Evolutionary conservation across 2,329 filamentous ascomycete genomes (phyloP).

Genomic region (Ophiognomonia clavigignenti-juglandacearum): DNA sequence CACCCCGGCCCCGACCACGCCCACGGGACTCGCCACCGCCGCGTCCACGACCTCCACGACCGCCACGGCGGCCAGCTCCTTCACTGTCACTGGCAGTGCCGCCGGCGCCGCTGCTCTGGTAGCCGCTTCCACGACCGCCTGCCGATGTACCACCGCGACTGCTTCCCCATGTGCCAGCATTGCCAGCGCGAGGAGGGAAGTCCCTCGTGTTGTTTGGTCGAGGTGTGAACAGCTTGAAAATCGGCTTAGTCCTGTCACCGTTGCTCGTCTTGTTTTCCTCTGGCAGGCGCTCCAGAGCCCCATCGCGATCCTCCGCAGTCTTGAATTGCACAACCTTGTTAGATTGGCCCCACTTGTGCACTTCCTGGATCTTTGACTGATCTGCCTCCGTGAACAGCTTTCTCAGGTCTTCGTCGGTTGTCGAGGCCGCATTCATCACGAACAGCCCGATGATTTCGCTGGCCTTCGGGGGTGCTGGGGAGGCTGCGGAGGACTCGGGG

Average conservation of each 20-base stretch:
- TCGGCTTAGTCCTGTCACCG: constrained; percentile 71
- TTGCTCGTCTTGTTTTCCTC: constrained; percentile 70
- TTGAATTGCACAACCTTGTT: constrained; percentile 87
- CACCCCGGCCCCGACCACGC: constrained; percentile 49
- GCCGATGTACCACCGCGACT: constrained; percentile 58
- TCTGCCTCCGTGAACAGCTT: constrained; percentile 82
- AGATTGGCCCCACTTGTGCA: constrained; percentile 72
- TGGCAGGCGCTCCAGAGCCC: constrained; percentile 68
- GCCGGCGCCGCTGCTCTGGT: constrained; percentile 78
- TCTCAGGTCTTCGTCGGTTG: constrained; percentile 75
- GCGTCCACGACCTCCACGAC: constrained; percentile 52
- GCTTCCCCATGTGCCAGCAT: constrained; percentile 63
- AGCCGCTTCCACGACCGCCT: constrained; percentile 60
- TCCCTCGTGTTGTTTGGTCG: constrained; percentile 47
- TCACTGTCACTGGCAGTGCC: constrained; percentile 70
- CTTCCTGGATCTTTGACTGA: constrained; percentile 69
- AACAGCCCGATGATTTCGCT: constrained; percentile 75
- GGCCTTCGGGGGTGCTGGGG: constrained; percentile 53
- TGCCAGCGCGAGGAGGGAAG: constrained; percentile 53
- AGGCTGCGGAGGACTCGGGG: constrained; percentile 45
- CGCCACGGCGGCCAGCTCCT: constrained; percentile 48
- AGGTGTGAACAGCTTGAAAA: constrained; percentile 78
- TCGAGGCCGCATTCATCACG: constrained; percentile 67
- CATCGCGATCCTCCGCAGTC: constrained; percentile 72
- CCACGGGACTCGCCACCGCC: constrained; percentile 52